phyloP scores from a whole-genome alignment of 1,284 basidiomycete species.

The Rhodotorula sp. region DNA sequence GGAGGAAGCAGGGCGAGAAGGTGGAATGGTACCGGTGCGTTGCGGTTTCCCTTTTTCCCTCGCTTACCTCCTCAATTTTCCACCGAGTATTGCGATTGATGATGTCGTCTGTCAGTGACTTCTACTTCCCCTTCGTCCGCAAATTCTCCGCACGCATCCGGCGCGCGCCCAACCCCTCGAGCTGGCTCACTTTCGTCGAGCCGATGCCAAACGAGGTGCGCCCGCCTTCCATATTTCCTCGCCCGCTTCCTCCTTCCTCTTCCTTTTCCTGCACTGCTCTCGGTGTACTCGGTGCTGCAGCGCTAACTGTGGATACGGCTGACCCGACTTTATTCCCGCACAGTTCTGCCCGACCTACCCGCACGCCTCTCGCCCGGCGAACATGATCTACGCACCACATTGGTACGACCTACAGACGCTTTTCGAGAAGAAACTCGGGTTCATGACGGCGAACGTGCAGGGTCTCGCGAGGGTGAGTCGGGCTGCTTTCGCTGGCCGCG shows the following conservation, averaged over 20 bases:
- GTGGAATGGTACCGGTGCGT: slow-evolving; percentile 33
- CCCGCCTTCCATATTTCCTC: neutral
- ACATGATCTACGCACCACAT: slow-evolving; percentile 87
- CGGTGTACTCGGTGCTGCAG: too few species aligned
- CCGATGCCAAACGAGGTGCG: slow-evolving; percentile 85
- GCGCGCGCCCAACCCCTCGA: slow-evolving; percentile 46
- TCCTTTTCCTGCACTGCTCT: too few species aligned
- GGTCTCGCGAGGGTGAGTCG: slow-evolving; percentile 71
- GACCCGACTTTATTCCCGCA: too few species aligned
- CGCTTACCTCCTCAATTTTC: too few species aligned
- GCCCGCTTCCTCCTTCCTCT: too few species aligned
- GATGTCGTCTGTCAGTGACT: slow-evolving; percentile 55
- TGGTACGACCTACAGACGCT: slow-evolving; percentile 91
- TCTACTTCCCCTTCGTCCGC: slow-evolving; percentile 77
- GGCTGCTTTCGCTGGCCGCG: neutral
- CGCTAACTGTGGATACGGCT: too few species aligned
- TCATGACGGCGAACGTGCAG: slow-evolving; percentile 87
- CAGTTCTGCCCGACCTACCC: slow-evolving; percentile 45
- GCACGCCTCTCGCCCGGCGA: slow-evolving; percentile 61
- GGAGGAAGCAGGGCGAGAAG: slow-evolving; percentile 13
- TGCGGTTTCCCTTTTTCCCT: neutral
- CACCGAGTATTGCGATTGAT: neutral
- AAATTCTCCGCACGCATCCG: slow-evolving; percentile 69
- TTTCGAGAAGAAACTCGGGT: slow-evolving; percentile 76
- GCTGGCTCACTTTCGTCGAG: slow-evolving; percentile 69